Percentiles rank a stretch among this genome's conserved stretches.
These are phyloP conservation scores for Aspergillus bombycis DNA, from an alignment of 2,329 filamentous ascomycete genomes.

Conservation along the genomic window DNA sequence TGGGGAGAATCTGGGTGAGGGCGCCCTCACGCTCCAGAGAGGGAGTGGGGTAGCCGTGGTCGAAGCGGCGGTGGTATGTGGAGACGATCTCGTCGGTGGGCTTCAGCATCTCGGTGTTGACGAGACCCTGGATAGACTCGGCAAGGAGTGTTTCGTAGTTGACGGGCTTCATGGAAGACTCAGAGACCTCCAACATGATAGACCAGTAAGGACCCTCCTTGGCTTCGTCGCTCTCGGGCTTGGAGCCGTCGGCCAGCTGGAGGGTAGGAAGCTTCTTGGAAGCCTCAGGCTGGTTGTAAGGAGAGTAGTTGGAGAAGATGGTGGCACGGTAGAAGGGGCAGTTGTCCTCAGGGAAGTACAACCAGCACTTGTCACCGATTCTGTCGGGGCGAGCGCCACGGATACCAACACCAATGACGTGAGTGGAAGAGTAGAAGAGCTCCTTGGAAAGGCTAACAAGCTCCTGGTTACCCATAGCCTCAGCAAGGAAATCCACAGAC, in stretches of 20 bases:
- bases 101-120: constrained; percentile 97
- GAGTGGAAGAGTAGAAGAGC: constrained; percentile 94
- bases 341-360: constrained; percentile 99
- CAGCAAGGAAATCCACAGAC: constrained; percentile 85
- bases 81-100: constrained; percentile 92
- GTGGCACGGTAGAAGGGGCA: constrained; percentile 99
- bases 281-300: constrained; percentile 89
- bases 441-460: constrained; percentile 82
- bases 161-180: constrained; percentile 94
- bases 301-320: constrained; percentile 99
- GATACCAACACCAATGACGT: constrained; percentile 95
- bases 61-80: constrained; percentile 96
- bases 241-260: constrained; percentile 82
- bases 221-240: constrained; percentile 70
- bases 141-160: constrained; percentile 80
- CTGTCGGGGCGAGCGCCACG: constrained; percentile 88
- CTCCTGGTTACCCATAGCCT: constrained; percentile 86
- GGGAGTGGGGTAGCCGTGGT: constrained; percentile 97
- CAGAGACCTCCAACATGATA: constrained; percentile 98
- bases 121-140: constrained; percentile 91
- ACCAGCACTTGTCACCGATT: constrained; percentile 99
- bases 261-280: constrained; percentile 84
- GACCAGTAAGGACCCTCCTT: constrained; percentile 98
- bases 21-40: constrained; percentile 93
- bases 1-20: constrained; percentile 87